Base-by-base conservation (phyloP, 2,329 filamentous ascomycete genomes). In the Exophiala dermatitidis region DNA sequence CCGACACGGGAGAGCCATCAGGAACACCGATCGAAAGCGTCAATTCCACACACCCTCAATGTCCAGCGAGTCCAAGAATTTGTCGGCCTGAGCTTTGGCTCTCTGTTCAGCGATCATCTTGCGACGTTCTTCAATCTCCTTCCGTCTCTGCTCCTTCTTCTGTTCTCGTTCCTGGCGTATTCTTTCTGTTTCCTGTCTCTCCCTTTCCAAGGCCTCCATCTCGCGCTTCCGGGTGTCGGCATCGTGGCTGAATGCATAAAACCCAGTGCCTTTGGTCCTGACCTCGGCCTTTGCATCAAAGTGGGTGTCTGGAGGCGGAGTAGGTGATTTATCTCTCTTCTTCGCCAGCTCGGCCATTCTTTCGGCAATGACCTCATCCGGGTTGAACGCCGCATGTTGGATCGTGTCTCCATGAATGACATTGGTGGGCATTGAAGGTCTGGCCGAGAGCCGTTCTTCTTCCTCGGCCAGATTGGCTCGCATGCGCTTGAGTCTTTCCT, bases 251-350 rank as follows among this genome's bases (percentile, higher is more conserved):
- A 98, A 97, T 52, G 86, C 83, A 73, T 90, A 96, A 71, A 97
- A 98, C 0, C 88, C 93, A 0, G 87, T 88, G 3, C 93, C 93
- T 64, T 93, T 91, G 42, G 82, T 88, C 56, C 93, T 77, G 46
- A 95, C 83, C 76, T 98, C 93, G 56, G 78, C 79, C 56, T 81
- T 80, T 1, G 88, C 88, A 68, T 96, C 86, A 70, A 97, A 98
- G 71, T 97, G 91, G 64, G 78, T 77, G 62, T 85, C 81, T 5
- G 84, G 81, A 4, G 90, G 90, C 49, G 90, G 89, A 46, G 90
- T 95, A 48, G 84, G 76, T 62, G 83, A 85, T 52, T 84, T 79
- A 71, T 96, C 90, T 44, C 90, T 79, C 71, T 86, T 88, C 57
- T 78, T 75, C 2, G 90, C 90, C 31, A 95, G 72, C 52, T 83